These are phyloP conservation scores for Solanum acaule DNA, from an alignment of 257 asterid species.

Conservation along the genomic window DNA sequence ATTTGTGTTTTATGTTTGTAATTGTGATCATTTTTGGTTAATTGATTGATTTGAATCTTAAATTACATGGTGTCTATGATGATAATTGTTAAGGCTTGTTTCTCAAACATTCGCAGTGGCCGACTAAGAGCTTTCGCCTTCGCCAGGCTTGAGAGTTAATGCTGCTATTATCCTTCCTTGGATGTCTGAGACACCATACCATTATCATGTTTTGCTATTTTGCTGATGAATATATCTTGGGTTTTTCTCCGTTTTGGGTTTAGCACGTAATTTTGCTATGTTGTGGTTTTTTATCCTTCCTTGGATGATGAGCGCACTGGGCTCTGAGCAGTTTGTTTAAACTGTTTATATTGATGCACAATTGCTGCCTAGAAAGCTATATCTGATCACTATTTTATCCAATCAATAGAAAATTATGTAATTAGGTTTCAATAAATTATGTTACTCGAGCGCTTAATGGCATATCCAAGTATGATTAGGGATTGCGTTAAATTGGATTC, in stretches of 20 bases:
- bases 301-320: conserved; percentile 98
- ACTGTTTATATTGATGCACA: conserved; percentile 51
- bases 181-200: conserved; percentile 35
- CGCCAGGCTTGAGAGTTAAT: conserved; percentile 43
- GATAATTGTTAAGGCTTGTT: conserved; percentile 26
- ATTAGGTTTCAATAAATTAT: no score
- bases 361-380: conserved; percentile 95
- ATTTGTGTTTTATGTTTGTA: background rate
- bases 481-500: no score
- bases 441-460: no score
- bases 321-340: conserved; percentile 66
- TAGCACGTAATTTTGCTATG: background rate
- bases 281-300: no score
- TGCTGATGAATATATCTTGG: background rate
- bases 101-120: conserved; percentile 67
- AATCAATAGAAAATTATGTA: no score
- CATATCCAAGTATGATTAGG: no score
- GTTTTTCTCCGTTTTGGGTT: background rate
- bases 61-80: background rate
- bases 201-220: background rate
- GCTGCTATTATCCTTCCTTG: conserved; percentile 46
- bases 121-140: conserved; percentile 16
- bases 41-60: background rate
- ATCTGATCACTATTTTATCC: conserved; percentile 34
- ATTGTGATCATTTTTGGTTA: background rate